Evolutionary conservation across 2,329 filamentous ascomycete species (phyloP).

Genomic region (Colletotrichum cuscutae): DNA sequence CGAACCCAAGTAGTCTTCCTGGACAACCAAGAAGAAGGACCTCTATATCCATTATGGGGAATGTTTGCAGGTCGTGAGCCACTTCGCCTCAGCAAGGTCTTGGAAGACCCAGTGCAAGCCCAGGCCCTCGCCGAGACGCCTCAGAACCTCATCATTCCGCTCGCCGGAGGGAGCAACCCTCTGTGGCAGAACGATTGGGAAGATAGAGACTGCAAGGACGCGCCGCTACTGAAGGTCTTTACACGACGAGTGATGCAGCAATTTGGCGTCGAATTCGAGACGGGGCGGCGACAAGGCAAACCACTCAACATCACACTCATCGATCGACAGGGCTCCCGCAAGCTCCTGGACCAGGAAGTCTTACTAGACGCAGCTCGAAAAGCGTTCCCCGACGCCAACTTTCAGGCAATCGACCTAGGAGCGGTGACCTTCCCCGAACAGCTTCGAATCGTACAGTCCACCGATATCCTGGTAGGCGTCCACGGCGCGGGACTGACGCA

Average conservation of each 20-base stretch:
- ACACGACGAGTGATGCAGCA: background rate
- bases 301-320: conserved; percentile 47
- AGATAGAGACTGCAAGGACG: conserved; percentile 40
- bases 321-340: conserved; percentile 45
- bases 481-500: conserved; percentile 57
- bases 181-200: conserved; percentile 54
- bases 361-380: no score
- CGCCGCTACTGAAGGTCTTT: background rate
- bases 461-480: conserved; percentile 54
- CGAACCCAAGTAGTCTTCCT: conserved; percentile 48
- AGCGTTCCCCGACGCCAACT: conserved; percentile 40
- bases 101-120: background rate
- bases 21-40: conserved; percentile 46
- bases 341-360: conserved; percentile 41
- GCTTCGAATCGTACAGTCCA: conserved; percentile 45
- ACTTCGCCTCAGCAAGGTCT: conserved; percentile 42
- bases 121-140: conserved; percentile 32
- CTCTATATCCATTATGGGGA: conserved; percentile 50
- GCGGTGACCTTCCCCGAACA: conserved; percentile 50
- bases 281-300: background rate
- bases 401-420: conserved; percentile 48
- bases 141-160: conserved; percentile 49
- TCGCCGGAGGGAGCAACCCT: conserved; percentile 52
- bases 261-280: background rate
- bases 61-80: conserved; percentile 45